Evolutionary conservation across 228 moss, liverwort and hornwort genomes (phyloP), one percentile per base, ranked within the genome.

Genomic region (Sphagnum magellanicum): DNA sequence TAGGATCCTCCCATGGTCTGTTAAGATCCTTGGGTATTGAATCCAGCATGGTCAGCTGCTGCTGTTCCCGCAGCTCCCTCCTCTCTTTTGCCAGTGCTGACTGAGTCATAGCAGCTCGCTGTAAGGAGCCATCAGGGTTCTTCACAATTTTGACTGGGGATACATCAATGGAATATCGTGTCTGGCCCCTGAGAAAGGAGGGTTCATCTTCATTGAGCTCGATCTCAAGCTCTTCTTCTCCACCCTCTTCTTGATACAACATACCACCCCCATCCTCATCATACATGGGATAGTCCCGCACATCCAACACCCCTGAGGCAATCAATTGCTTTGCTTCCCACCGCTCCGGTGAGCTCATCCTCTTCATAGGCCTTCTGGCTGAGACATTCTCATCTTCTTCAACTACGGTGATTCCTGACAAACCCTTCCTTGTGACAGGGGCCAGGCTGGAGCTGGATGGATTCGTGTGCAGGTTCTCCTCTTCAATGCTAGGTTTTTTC

Each of bases 101-200:
- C 47, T 68, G 73, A 48, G 73, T 74, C 62, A 68, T 62, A n/a
- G 68, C 67, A 13, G 73, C 73, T 51, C 73, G 58, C 53, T 88
- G 87, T 70, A 88, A 67, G 13, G 84, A 88, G 5, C 87, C 84
- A 60, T 88, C 81, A 48, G 87, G 87, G 16, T 88, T 88, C 64
- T 88, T 88, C 17, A 81, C 81, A 53, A 88, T 81, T 81, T 81
- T 88, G 61, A 88, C 81, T 4, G 87, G 84, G 32, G 87, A 88
- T 5, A 84, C 84, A 71, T 88, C 81, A 52, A 71, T 81, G 4
- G 87, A 88, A 7, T 79, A 84, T 8, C 81, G 75, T 5, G 79
- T 88, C 66, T 88, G 84, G 10, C 84, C 84, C 47, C 69, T 75
- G 13, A 84, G 77, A 63, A 88, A 88, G 62, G 81, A 79, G 6